phyloP scores from a whole-genome alignment of 768 basidiomycete genomes.

The Collybiopsis luxurians region DNA sequence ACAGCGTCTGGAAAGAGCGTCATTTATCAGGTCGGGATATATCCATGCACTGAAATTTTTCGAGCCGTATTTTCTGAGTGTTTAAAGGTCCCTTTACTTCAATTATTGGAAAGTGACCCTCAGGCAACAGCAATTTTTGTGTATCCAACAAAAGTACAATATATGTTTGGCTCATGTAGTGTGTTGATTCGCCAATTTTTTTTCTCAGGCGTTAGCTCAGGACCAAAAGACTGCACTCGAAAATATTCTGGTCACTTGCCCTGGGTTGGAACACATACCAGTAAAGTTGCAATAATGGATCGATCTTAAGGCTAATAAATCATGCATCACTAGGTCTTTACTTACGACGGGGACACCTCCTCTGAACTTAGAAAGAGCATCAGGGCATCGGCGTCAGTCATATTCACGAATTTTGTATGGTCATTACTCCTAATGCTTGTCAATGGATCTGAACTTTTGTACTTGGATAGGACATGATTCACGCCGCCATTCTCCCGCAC shows the following conservation, averaged over 20 bases:
- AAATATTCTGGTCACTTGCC: conserved; percentile 57
- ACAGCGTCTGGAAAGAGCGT: conserved; percentile 90
- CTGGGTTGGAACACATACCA: conserved; percentile 59
- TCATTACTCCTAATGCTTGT: background rate
- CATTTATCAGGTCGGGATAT: conserved; percentile 66
- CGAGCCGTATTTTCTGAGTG: background rate
- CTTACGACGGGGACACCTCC: conserved; percentile 89
- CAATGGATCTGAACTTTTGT: background rate
- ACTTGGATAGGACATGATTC: conserved; percentile 73
- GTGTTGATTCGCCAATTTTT: background rate
- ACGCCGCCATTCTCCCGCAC: conserved; percentile 79
- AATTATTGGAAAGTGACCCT: conserved; percentile 58
- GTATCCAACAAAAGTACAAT: conserved; percentile 79
- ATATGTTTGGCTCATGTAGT: background rate
- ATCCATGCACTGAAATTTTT: background rate
- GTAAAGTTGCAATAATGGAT: conserved; percentile 29
- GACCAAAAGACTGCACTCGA: conserved; percentile 76
- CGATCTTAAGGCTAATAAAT: background rate
- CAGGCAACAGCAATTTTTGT: conserved; percentile 75
- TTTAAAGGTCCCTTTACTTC: conserved; percentile 65
- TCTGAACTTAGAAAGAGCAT: conserved; percentile 64
- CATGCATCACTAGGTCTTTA: conserved; percentile 47
- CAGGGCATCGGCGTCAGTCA: conserved; percentile 70
- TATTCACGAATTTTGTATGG: conserved; percentile 88
- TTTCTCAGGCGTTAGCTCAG: conserved; percentile 79